Base-by-base conservation (phyloP, 768 basidiomycete genomes). In the Tulasnella sp. region DNA sequence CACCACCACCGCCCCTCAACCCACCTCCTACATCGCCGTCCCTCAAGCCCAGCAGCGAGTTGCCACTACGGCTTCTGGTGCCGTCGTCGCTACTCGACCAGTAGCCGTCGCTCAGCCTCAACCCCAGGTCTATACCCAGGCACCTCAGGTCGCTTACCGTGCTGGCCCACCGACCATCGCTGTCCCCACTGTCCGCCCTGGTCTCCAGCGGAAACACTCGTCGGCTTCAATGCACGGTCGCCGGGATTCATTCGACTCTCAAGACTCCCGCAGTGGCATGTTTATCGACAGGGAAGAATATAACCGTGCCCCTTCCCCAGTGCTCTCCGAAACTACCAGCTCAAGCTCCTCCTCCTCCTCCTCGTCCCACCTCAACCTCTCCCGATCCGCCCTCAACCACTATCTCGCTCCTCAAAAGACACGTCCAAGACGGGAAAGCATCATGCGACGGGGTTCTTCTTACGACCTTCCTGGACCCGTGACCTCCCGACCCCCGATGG, bases 351-450 rank as follows among this genome's bases (percentile, higher is more conserved):
- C 61, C 69, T 77, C 77, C 77, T 48, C 67, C 40, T 72, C 67
- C 77, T 77, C 77, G 9, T 77, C 77, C 20, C 71, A 46, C n/a
- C 55, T 70, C 67, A 77, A 77, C 55, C 67, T 77, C 35, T 46
- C 77, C 16, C 69, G 67, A 5, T 77, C 77, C 35, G 77, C 77
- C 42, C 39, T 77, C 69, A 77, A 77, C 35, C 77, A 77, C 69
- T 77, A 77, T 37, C 48, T 44, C 69, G 44, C 77, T n/a, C 69
- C 77, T 26, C 69, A 70, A 29, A 67, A 69, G 32, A 26, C 71
- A 23, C 61, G 77, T 39, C 44, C 26, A n/a, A 29, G 70, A 20
- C 71, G 71, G 42, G 69, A 73, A 29, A 61, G 55, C 40, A 35
- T 69, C 37, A 55, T 76, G 18, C 46, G 39, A 40, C 71, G 61